These are phyloP conservation scores for Mentha longifolia DNA, from an alignment of 257 asterid species.

Conservation along the genomic window DNA sequence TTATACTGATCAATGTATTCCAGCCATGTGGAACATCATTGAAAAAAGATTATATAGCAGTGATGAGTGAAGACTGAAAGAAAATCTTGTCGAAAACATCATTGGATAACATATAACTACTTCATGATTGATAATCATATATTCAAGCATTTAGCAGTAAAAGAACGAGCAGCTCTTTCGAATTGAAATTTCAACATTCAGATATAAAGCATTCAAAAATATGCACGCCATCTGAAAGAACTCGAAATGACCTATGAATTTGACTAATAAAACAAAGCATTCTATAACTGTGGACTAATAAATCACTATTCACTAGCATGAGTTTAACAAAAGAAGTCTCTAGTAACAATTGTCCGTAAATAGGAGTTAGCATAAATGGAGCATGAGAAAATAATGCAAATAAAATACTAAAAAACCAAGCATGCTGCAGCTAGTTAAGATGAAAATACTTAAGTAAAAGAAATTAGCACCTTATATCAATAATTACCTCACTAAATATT, in stretches of 20 bases:
- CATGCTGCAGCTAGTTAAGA: neutral
- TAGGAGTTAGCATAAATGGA: too few relatives aligned
- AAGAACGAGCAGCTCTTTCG: neutral
- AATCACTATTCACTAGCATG: neutral
- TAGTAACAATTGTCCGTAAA: neutral
- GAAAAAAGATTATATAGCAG: neutral
- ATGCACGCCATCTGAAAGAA: neutral
- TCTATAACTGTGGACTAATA: neutral
- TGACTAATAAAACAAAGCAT: neutral
- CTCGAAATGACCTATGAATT: neutral
- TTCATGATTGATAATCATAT: neutral
- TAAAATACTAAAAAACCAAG: neutral
- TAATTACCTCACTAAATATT: constrained; percentile 37
- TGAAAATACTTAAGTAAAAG: neutral
- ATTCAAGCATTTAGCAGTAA: neutral
- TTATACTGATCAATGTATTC: neutral
- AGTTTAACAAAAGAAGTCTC: neutral
- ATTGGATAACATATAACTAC: neutral
- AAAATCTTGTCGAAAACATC: neutral
- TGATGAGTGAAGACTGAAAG: neutral
- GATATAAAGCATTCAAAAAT: neutral
- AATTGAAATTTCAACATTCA: neutral
- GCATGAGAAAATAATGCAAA: neutral
- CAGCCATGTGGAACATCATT: neutral
- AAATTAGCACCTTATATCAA: neutral